Evolutionary conservation across 495 filamentous ascomycete genomes (phyloP), one percentile per base, ranked within the genome.

Genomic region (Choiromyces venosus): DNA sequence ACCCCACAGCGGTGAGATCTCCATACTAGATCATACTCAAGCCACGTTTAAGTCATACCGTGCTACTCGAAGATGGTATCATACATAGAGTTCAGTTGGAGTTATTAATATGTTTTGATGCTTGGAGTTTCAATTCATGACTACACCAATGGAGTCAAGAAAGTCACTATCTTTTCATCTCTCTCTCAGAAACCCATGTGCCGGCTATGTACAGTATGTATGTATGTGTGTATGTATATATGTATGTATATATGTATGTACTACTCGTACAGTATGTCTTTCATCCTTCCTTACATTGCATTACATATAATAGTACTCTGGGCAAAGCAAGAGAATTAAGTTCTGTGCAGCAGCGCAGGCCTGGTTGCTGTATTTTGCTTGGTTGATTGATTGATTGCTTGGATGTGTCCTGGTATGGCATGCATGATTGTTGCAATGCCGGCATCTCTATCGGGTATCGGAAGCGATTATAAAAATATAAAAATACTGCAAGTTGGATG

Each of bases 361-460:
- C 25, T 33, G 52, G 16, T 52, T 52, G n/a, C n/a, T 52, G n/a
- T 52, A 9, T 18, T 25, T 52, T 52, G 8, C 21, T 61, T 61
- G 25, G 9, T 25, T 52, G 46, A 7, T 25, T 61, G 52, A 29
- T 61, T 61, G 52, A 9, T 56, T 56, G 8, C n/a, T 29, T 56
- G 52, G 52, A 33, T 61, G 52, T 16, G 52, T 4, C 33, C 25
- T 29, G 52, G 12, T 29, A 33, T 56, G 25, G 52, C 52, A 61
- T 61, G 52, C 10, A 29, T 33, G 52, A 16, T 61, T 61, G 25
- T 14, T 33, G 52, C 25, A 25, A 61, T 61, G 25, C 25, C 52
- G 52, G 52, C 52, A 61, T 61, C 52, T 61, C 52, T 33, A 61
- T 61, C 52, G 52, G 52, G 52, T 33, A 61, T 61, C 52, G 52